Conservation (phyloP, 352 stramenopile genomes). For the Globisporangium paroecandrum region DNA sequence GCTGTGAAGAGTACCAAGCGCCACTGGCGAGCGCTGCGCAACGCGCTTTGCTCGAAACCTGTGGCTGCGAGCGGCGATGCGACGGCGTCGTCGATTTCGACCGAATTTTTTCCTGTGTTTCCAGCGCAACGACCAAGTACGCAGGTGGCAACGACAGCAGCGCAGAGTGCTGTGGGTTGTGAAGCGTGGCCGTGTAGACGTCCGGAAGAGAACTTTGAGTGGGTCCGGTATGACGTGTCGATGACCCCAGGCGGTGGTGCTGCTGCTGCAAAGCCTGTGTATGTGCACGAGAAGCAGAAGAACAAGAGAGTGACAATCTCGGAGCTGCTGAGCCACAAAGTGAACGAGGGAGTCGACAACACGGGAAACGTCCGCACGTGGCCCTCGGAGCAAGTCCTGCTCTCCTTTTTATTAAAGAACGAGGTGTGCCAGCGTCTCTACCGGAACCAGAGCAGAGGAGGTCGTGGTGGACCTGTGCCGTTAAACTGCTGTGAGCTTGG, state of each 20-base stretch:
- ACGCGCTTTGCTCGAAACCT: conserved; percentile 43
- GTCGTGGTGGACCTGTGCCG: neutral
- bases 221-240: conserved; percentile 41
- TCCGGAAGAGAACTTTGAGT: conserved; percentile 38
- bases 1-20: conserved; percentile 38
- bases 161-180: neutral
- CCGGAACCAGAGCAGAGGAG: conserved; percentile 10
- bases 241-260: neutral
- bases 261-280: conserved; percentile 17
- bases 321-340: conserved; percentile 71
- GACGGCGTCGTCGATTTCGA: conserved; percentile 59
- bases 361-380: conserved; percentile 87
- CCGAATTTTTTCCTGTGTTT: conserved; percentile 64
- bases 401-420: conserved; percentile 57
- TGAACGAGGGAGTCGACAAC: conserved; percentile 83
- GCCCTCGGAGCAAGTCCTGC: conserved; percentile 74
- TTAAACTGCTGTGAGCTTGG: conserved; percentile 71
- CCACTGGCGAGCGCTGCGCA: conserved; percentile 70
- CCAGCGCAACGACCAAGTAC: neutral
- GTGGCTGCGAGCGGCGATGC: conserved; percentile 21
- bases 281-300: conserved; percentile 75
- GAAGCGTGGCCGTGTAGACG: conserved; percentile 1
- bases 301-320: conserved; percentile 45
- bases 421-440: conserved; percentile 29
- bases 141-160: neutral